Evolutionary conservation across 139 green algal species (phyloP), one percentile per base, ranked within the genome.

Genomic region (Penium margaritaceum): DNA sequence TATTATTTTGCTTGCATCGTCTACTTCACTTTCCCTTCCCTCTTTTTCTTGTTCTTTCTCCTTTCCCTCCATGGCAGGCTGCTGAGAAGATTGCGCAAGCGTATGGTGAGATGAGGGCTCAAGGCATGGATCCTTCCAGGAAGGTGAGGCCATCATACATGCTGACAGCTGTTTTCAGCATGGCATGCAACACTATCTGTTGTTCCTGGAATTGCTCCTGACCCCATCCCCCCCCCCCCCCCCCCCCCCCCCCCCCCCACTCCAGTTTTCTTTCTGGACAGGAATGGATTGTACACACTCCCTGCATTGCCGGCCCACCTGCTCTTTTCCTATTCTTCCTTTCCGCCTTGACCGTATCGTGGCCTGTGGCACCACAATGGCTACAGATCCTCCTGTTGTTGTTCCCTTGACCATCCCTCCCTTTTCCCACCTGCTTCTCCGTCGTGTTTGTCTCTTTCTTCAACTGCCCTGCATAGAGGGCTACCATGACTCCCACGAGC

Each of bases 11-110:
- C n/a, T n/a, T n/a, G n/a, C n/a, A n/a, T n/a, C n/a, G n/a, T n/a
- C n/a, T n/a, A n/a, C 44, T 54, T 54, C 19, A 15, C 43, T 54
- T 19, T 2, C 43, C 1, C 21, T 54, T 15, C 2, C 1, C 43
- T 54, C 43, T 54, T 54, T 19, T 19, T 2, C 43, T 54, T 54
- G 19, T 54, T 19, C 43, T 54, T 2, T 54, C 43, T 54, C 43
- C 43, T 3, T 46, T 9, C 1, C 1, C 27, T 21, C 34, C 34
- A 32, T 5, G 27, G 66, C 89, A 88, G 70, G 90, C 90, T 29
- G 76, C 76, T 30, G 85, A 96, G 69, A 77, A 72, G 19, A 95
- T 97, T 60, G 75, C 84, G 19, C 81, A 91, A 55, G 94, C 90
- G 67, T 97, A 96, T 72, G 73, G 78, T 3, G 84, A 95, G 60